Conservation (phyloP, 306 rosid genomes). For the Dalbergia cultrata region DNA sequence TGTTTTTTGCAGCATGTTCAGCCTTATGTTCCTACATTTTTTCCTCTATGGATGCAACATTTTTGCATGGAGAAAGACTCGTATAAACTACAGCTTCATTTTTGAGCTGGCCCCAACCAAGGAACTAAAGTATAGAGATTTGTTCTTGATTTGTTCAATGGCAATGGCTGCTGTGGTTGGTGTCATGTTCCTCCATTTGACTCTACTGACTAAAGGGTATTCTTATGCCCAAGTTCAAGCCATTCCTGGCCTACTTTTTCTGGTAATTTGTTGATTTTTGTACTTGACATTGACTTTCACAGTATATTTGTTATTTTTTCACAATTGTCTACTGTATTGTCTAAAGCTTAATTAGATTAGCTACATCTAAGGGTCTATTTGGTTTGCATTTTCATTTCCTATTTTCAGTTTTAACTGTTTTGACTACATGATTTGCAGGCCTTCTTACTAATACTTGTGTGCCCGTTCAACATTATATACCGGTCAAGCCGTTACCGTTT, state of each 20-base stretch:
- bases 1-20: constrained; percentile 82
- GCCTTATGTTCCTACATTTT: constrained; percentile 94
- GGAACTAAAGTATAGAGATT: constrained; percentile 90
- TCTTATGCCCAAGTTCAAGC: constrained; percentile 77
- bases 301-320: neutral
- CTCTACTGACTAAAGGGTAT: constrained; percentile 77
- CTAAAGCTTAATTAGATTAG: neutral
- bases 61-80: constrained; percentile 86
- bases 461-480: constrained; percentile 84
- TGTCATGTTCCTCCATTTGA: constrained; percentile 81
- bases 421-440: constrained; percentile 57
- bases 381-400: too few relatives aligned
- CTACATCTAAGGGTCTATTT: neutral
- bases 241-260: constrained; percentile 83
- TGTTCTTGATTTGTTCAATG: constrained; percentile 83
- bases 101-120: constrained; percentile 76
- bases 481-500: constrained; percentile 83
- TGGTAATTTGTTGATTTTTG: constrained; percentile 59
- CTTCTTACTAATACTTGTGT: constrained; percentile 69
- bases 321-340: neutral
- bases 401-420: neutral
- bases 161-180: constrained; percentile 85
- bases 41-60: constrained; percentile 96
- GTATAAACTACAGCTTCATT: constrained; percentile 91
- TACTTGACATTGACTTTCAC: neutral